Conservation (phyloP, 495 filamentous ascomycete genomes). For the Podospora sp. region DNA sequence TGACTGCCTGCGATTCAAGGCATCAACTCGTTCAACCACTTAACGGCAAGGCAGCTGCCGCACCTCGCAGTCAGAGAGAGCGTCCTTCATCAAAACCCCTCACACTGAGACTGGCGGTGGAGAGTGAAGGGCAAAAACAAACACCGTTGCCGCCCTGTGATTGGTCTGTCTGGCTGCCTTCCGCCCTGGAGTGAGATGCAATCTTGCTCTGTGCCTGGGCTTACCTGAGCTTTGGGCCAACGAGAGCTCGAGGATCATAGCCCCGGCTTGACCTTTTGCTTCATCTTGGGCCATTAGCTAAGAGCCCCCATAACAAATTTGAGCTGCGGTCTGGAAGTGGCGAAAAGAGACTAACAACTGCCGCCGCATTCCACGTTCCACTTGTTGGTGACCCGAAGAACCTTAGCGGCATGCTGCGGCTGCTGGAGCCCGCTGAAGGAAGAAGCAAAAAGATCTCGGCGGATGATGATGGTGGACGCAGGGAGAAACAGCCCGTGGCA, state of each 20-base stretch:
- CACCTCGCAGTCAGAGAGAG: neutral
- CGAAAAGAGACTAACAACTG: neutral
- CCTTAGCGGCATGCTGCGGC: neutral
- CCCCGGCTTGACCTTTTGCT: neutral
- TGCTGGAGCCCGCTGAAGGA: neutral
- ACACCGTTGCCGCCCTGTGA: neutral
- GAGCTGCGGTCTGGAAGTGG: neutral
- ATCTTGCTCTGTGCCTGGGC: slow-evolving; percentile 2
- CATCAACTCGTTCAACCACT: neutral
- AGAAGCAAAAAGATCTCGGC: neutral
- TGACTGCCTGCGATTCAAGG: slow-evolving; percentile 7
- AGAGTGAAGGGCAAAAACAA: neutral
- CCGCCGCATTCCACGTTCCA: neutral
- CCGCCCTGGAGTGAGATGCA: slow-evolving; percentile 1
- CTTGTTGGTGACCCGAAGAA: neutral
- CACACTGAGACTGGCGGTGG: slow-evolving; percentile 12
- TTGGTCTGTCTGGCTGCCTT: slow-evolving; percentile 2
- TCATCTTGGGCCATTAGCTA: neutral
- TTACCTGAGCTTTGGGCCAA: neutral
- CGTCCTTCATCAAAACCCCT: slow-evolving; percentile 9
- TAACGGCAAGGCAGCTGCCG: slow-evolving; percentile 5
- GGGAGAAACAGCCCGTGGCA: neutral
- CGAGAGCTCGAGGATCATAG: neutral
- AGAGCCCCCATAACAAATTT: neutral
- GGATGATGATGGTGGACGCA: neutral